A percentile compares a stretch with the other conserved stretches of the same genome.
These are phyloP conservation scores for Aspergillus versicolor DNA, from an alignment of 2,329 filamentous ascomycete genomes.

Conservation along the genomic window DNA sequence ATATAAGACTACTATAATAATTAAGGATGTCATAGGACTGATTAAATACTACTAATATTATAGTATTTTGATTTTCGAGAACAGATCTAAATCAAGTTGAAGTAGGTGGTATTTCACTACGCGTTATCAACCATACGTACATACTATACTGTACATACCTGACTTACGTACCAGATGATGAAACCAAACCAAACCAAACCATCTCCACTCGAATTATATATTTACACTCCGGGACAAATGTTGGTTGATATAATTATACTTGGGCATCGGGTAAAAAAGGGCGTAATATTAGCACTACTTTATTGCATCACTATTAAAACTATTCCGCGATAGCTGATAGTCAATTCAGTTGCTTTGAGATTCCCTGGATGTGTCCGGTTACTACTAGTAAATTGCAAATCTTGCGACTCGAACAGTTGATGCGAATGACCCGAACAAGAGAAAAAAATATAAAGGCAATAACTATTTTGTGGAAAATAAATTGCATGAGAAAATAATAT, in stretches of 20 bases:
- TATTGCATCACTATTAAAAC: background rate
- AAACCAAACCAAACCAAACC: background rate
- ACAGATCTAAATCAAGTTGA: background rate
- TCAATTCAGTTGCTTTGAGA: background rate
- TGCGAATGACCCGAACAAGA: background rate
- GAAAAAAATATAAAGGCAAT: background rate
- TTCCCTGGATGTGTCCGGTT: background rate
- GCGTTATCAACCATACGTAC: slow-evolving; percentile 3
- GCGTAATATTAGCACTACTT: background rate
- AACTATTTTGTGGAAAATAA: background rate
- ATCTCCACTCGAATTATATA: background rate
- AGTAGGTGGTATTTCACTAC: slow-evolving; percentile 7
- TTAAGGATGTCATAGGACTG: no score
- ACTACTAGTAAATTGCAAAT: background rate
- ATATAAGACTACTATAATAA: no score
- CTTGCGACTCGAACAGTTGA: background rate
- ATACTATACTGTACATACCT: slow-evolving; percentile 11
- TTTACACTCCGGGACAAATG: background rate
- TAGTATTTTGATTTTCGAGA: background rate
- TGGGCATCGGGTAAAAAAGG: no score
- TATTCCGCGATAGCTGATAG: background rate
- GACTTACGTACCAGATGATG: background rate
- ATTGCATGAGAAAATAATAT: background rate
- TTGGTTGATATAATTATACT: background rate
- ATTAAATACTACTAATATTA: background rate